Base-by-base conservation (phyloP, 2,329 filamentous ascomycete genomes). In the Nigrospora sphaerica region DNA sequence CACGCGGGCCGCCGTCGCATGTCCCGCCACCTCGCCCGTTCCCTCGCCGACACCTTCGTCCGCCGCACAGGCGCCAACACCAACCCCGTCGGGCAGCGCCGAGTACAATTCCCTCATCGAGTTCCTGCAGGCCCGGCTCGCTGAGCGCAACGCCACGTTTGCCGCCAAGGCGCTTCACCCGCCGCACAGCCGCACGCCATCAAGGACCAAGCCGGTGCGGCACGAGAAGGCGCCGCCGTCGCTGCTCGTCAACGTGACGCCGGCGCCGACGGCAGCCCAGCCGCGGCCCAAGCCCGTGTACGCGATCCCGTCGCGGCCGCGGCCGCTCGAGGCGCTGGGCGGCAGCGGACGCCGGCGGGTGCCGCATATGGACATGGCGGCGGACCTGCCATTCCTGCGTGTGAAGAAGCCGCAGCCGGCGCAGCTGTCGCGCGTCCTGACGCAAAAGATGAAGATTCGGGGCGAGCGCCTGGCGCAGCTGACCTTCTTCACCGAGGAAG, bases 331-430 rank as follows among this genome's bases (percentile, higher is more conserved):
- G 2, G 60, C 69, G 18, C 67, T 86, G 2, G 64, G 65, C 12
- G 76, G 75, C 11, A 65, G 64, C 7, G 63, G 61, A 1, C 56
- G 56, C 13, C 75, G 84, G 18, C 71, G 75, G 39, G 70, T 88
- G 3, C 86, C 86, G 1, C 66, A 67, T 1, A 58, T 88, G 1
- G 67, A 75, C 32, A 73, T 76, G 4, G 72, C 81, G 3, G 69
- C 72, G 36, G 73, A 72, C 23, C 63, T 82, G 19, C 78, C 85
- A 1, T 85, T 90, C 56, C 62, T 92, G 28, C 79, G 86, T 33
- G 64, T 84, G 39, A 73, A 69, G 51, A 86, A 85, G 61, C 81
- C 82, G 5, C 83, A 90, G 61, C 75, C 83, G 2, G 58, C 60
- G 1, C 63, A 65, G n/a, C 63, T 91, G 17, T 76, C 72, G n/a